These are phyloP conservation scores for Plasmodium coatneyi DNA, from an alignment of 169 alveolate species.

Conservation along the genomic window DNA sequence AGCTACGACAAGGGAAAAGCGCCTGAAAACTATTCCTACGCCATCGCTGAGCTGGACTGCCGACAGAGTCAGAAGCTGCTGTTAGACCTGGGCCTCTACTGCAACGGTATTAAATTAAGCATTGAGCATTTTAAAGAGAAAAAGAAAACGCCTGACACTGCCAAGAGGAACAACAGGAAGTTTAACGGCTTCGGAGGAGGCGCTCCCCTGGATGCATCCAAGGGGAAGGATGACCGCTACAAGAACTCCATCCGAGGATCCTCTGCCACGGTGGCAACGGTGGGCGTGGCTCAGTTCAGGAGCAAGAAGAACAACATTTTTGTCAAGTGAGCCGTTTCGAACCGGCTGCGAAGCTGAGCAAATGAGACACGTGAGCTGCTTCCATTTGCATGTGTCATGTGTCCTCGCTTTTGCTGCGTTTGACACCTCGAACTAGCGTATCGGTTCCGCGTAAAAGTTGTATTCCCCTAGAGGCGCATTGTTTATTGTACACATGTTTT, in stretches of 20 bases:
- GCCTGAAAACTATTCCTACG: slow-evolving; percentile 32
- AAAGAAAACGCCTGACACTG: slow-evolving; percentile 1
- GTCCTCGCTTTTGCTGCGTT: not conserved
- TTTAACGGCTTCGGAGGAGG: not conserved
- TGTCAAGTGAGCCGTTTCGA: not conserved
- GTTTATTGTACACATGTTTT: not conserved
- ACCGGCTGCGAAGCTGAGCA: not conserved
- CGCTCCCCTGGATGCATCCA: not conserved
- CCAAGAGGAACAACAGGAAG: slow-evolving; percentile 10
- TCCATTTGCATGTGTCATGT: not conserved
- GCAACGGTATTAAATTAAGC: slow-evolving; percentile 67
- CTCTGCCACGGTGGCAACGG: not conserved
- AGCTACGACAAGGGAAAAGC: slow-evolving; percentile 10
- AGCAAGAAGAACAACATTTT: slow-evolving; percentile 33
- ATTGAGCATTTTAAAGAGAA: slow-evolving; percentile 63
- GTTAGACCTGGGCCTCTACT: slow-evolving; percentile 48
- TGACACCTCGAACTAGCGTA: not conserved
- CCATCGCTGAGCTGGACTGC: slow-evolving; percentile 73
- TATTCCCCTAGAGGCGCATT: not conserved
- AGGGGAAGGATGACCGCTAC: slow-evolving; percentile 26
- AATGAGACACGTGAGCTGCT: not conserved
- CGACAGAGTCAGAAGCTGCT: slow-evolving; percentile 66
- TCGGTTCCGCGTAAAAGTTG: not conserved
- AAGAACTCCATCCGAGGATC: slow-evolving; percentile 19
- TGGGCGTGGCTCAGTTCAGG: not conserved